phyloP scores from a whole-genome alignment of 2,329 filamentous ascomycete species.

The Trichoderma sp. region DNA sequence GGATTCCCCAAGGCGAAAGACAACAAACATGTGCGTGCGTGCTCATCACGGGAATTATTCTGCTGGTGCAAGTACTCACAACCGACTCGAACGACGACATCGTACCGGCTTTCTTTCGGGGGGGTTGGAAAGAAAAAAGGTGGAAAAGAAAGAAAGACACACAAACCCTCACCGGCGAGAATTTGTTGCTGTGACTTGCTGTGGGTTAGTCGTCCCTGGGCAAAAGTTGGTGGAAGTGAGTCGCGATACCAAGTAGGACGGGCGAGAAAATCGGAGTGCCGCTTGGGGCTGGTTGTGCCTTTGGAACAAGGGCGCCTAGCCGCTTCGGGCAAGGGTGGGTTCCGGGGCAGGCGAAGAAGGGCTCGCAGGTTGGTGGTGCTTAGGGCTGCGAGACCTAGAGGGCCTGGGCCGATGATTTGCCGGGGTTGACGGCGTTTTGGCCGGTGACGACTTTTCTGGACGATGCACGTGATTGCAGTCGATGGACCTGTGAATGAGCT shows the following conservation, averaged over 20 bases:
- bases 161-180: conserved; percentile 45
- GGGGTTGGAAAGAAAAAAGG: conserved; percentile 37
- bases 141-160: conserved; percentile 39
- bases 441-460: background rate
- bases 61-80: conserved; percentile 57
- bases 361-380: conserved; percentile 39
- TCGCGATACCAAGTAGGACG: conserved; percentile 45
- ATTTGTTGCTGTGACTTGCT: conserved; percentile 47
- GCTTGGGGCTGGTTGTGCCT: conserved; percentile 48
- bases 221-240: conserved; percentile 43
- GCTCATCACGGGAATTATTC: conserved; percentile 18
- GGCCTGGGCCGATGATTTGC: conserved; percentile 39
- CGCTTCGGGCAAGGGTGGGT: conserved; percentile 37
- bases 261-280: conserved; percentile 48
- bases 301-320: conserved; percentile 43
- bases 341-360: conserved; percentile 44
- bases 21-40: conserved; percentile 9
- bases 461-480: background rate
- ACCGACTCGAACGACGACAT: conserved; percentile 73
- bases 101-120: conserved; percentile 49
- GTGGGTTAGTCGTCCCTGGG: conserved; percentile 49
- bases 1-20: conserved; percentile 27
- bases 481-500: background rate
- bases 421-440: conserved; percentile 32
- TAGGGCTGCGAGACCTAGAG: conserved; percentile 50